Percentiles rank a stretch among this genome's conserved stretches.
Evolutionary conservation across 2,329 filamentous ascomycete species (phyloP).

Genomic region (Drechslera avenae): DNA sequence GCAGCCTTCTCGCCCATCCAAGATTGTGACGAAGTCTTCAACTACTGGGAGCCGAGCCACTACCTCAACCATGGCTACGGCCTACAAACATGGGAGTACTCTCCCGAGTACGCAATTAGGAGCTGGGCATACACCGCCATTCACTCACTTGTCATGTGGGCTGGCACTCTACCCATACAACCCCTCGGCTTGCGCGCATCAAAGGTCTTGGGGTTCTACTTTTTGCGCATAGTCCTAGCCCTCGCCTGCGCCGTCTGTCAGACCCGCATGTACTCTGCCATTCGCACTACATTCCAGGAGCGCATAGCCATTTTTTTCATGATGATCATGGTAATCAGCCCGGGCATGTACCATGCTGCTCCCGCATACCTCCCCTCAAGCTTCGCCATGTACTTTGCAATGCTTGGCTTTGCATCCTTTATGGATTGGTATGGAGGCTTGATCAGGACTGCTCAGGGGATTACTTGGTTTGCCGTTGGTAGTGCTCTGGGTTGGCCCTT

Average conservation of each 20-base stretch:
- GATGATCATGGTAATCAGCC: constrained; percentile 73
- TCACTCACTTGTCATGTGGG: constrained; percentile 73
- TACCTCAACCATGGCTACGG: constrained; percentile 93
- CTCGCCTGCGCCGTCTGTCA: constrained; percentile 80
- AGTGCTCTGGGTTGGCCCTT: constrained; percentile 94
- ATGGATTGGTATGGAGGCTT: constrained; percentile 81
- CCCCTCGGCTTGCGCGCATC: constrained; percentile 30
- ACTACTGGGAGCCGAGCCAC: constrained; percentile 98
- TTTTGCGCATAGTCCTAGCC: constrained; percentile 76
- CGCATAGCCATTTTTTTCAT: constrained; percentile 86
- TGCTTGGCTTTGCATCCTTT: constrained; percentile 85
- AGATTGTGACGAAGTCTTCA: constrained; percentile 98
- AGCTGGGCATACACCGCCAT: constrained; percentile 90
- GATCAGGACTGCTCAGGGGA: constrained; percentile 77
- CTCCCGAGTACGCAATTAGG: constrained; percentile 89
- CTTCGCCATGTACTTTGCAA: constrained; percentile 94
- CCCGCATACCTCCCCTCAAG: constrained; percentile 87
- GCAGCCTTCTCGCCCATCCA: constrained; percentile 89
- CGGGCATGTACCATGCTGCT: constrained; percentile 92
- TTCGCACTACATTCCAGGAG: constrained; percentile 77
- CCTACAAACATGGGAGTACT: constrained; percentile 98
- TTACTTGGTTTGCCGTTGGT: constrained; percentile 88
- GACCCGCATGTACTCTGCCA: constrained; percentile 77
- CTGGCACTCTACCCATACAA: constrained; percentile 62
- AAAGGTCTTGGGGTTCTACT: constrained; percentile 77